Evolutionary conservation across 2,329 filamentous ascomycete species (phyloP), one percentile per base, ranked within the genome.

Genomic region (Penicillium sp.): DNA sequence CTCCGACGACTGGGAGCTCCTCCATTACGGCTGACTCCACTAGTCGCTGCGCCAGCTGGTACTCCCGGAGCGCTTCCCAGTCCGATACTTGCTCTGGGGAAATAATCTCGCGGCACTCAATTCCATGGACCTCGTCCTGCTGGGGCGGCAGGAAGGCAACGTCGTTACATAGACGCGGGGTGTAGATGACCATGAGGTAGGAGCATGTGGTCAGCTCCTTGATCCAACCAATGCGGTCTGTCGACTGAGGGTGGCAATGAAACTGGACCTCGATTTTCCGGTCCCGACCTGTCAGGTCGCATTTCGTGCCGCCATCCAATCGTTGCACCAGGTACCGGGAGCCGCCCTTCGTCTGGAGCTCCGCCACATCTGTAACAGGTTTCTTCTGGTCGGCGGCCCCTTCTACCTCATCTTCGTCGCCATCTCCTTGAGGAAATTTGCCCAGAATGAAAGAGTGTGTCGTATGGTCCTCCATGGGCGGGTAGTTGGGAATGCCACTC

Each of bases 181-280:
- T 95, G 65, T 95, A 86, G 55, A 96, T 81, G 29, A 95, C 82
- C 89, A 96, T 95, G 46, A 95, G 76, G 65, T 96, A 96, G 10
- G 88, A 82, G 71, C 90, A 96, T 9, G 88, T 95, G 3, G 85
- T 86, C 1, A 91, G 82, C 67, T 96, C 90, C 68, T 95, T 95
- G 70, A 96, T 94, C 81, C 88, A 89, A 38, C 84, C 85, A 60
- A 96, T 95, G 42, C 84, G 81, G 65, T 95, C 76, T 3, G 80
- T 80, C 29, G 82, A 76, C 42, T 86, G 83, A 0, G 87, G 88
- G 60, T 87, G 84, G 72, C 89, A 95, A 61, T 85, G 82, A 57
- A 83, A 85, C 69, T 84, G 68, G 8, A 96, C 81, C 68, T 96
- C 90, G 56, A 95, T 85, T 58, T 83, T 88, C 43, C 90, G 81